Conservation (phyloP, 1,139 yeast genomes). For the Candida labiduridarum region DNA sequence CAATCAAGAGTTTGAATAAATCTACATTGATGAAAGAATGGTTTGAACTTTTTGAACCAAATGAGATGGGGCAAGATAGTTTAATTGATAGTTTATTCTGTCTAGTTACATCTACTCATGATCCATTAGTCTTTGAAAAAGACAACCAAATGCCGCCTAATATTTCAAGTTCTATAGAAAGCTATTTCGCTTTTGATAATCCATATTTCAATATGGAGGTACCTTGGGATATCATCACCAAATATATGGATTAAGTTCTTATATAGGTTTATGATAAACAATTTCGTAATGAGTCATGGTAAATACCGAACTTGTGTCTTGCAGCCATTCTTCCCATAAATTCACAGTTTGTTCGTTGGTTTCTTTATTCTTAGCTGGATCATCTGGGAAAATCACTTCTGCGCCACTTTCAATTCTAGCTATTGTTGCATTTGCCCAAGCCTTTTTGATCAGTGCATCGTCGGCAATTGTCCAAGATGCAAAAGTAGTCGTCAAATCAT, state of each 20-base stretch:
- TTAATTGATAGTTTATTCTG: slow-evolving; percentile 9
- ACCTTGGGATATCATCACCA: slow-evolving; percentile 6
- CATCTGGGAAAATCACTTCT: slow-evolving; percentile 15
- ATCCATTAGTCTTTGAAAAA: slow-evolving; percentile 18
- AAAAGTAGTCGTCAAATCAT: slow-evolving; percentile 15
- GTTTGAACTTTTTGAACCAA: slow-evolving; percentile 11
- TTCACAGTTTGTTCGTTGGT: slow-evolving; percentile 10
- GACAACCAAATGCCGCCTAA: neutral
- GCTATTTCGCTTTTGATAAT: slow-evolving; percentile 16
- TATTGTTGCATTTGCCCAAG: slow-evolving; percentile 14
- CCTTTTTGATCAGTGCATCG: slow-evolving; percentile 9
- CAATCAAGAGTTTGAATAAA: slow-evolving; percentile 8
- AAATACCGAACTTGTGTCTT: slow-evolving; percentile 18
- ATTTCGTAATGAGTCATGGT: slow-evolving; percentile 21
- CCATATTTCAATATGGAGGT: slow-evolving; percentile 16
- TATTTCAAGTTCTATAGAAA: slow-evolving; percentile 11
- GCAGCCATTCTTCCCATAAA: slow-evolving; percentile 20
- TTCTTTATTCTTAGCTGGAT: slow-evolving; percentile 14
- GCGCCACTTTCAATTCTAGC: slow-evolving; percentile 18
- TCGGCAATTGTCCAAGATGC: slow-evolving; percentile 21
- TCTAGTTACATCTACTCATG: slow-evolving; percentile 9
- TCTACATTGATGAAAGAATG: slow-evolving; percentile 9
- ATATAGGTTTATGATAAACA: slow-evolving; percentile 15
- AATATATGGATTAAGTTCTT: slow-evolving; percentile 8
- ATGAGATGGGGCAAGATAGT: slow-evolving; percentile 1